Percentiles rank a stretch among this genome's conserved stretches.
phyloP scores from a whole-genome alignment of 495 filamentous ascomycete genomes.

The Wilcoxina mikolae region DNA sequence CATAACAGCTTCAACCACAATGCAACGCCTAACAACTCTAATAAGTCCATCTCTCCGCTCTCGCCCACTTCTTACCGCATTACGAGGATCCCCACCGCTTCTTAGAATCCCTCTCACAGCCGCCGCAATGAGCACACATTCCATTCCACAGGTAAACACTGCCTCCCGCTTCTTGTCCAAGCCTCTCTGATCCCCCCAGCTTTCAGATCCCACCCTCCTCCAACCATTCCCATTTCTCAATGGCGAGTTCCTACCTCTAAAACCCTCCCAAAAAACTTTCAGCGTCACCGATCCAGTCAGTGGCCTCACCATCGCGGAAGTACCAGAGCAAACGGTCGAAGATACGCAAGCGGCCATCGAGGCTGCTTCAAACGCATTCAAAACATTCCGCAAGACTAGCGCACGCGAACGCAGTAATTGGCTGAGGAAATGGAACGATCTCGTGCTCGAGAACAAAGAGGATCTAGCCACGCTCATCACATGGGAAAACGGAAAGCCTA shows the following conservation, averaged over 20 bases:
- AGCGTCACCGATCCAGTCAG: constrained; percentile 53
- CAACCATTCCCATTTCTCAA: constrained; percentile 72
- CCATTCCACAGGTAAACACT: neutral
- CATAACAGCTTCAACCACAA: too few species aligned
- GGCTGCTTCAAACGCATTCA: constrained; percentile 53
- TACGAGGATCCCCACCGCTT: neutral
- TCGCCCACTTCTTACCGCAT: neutral
- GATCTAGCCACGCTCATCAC: constrained; percentile 86
- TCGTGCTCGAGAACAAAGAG: constrained; percentile 73
- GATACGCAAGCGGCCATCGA: constrained; percentile 52
- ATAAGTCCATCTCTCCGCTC: neutral
- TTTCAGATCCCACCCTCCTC: constrained; percentile 70
- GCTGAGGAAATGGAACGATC: constrained; percentile 77
- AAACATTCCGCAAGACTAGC: constrained; percentile 56
- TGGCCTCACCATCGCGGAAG: constrained; percentile 49
- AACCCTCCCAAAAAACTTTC: constrained; percentile 65
- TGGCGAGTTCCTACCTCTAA: constrained; percentile 58
- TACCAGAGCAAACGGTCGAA: constrained; percentile 49
- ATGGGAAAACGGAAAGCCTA: constrained; percentile 63
- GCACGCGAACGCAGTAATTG: constrained; percentile 69
- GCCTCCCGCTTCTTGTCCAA: neutral
- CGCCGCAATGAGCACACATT: neutral
- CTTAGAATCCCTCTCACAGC: too few species aligned
- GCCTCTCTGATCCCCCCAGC: constrained; percentile 31
- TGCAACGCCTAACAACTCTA: neutral